Conservation (phyloP, 2,329 filamentous ascomycete genomes). For the Pseudogymnoascus sp. region DNA sequence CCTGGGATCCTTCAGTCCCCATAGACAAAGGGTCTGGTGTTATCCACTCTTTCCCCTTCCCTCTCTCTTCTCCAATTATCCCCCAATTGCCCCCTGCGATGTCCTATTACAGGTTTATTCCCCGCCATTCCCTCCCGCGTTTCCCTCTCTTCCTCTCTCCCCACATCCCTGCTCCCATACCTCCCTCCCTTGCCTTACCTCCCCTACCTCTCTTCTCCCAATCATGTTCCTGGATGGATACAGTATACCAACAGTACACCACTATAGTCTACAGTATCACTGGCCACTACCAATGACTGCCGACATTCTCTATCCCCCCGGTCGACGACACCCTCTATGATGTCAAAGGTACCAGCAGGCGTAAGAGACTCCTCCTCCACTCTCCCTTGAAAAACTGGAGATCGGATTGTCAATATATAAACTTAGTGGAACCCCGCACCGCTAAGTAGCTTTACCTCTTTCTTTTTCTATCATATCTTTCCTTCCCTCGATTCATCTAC, state of each 20-base stretch:
- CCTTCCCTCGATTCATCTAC: not conserved
- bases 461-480: not conserved
- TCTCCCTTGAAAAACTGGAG: not conserved
- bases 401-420: constrained; percentile 4
- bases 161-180: not conserved
- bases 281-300: not conserved
- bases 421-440: not conserved
- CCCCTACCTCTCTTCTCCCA: not conserved
- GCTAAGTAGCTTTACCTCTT: not conserved
- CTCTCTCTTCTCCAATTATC: not conserved
- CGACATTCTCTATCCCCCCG: not conserved
- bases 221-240: not conserved
- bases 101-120: not conserved
- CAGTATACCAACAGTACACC: not conserved
- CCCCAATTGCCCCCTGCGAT: not conserved
- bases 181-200: not conserved
- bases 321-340: not conserved
- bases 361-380: not conserved
- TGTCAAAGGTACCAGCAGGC: constrained; percentile 3
- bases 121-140: not conserved
- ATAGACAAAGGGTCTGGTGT: not conserved
- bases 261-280: not conserved
- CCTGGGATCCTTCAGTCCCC: not conserved
- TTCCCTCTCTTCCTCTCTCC: not conserved
- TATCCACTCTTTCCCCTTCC: not conserved